Conservation (phyloP, 1,284 basidiomycete species). For the Puccinia triticina region DNA sequence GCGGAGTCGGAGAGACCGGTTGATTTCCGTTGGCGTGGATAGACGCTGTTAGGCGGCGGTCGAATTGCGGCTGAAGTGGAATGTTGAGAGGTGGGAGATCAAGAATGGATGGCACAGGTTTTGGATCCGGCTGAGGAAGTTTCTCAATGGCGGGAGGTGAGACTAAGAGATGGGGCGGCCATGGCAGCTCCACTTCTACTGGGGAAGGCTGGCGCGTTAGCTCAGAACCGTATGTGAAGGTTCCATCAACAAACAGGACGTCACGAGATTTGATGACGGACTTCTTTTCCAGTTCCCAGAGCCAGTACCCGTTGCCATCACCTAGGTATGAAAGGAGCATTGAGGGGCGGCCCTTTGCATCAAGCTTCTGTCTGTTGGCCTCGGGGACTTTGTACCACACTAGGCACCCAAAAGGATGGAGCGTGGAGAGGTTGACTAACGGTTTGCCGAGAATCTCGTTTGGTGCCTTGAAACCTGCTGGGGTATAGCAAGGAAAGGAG, state of each 20-base stretch:
- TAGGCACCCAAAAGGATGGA: constrained; percentile 5
- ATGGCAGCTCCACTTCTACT: too few species aligned
- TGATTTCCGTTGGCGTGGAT: too few species aligned
- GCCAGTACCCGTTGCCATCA: background rate
- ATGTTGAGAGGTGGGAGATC: too few species aligned
- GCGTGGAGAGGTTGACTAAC: background rate
- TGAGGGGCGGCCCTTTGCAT: background rate
- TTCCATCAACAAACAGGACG: background rate
- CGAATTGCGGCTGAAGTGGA: too few species aligned
- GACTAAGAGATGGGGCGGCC: too few species aligned
- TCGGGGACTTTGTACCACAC: background rate
- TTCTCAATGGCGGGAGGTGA: too few species aligned
- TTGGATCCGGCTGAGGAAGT: too few species aligned
- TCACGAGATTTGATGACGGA: background rate
- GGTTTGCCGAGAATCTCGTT: background rate
- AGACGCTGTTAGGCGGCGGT: too few species aligned
- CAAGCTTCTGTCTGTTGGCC: background rate
- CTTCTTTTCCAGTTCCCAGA: constrained; percentile 3
- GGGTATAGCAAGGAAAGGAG: constrained; percentile 10
- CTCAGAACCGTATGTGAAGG: too few species aligned
- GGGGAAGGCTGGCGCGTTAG: too few species aligned
- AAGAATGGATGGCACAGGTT: too few species aligned
- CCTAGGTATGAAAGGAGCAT: background rate
- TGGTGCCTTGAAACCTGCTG: background rate
- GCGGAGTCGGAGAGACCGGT: too few species aligned